Base-by-base conservation (phyloP, 176 grass and related monocot genomes). In the Phoenix dactylifera region DNA sequence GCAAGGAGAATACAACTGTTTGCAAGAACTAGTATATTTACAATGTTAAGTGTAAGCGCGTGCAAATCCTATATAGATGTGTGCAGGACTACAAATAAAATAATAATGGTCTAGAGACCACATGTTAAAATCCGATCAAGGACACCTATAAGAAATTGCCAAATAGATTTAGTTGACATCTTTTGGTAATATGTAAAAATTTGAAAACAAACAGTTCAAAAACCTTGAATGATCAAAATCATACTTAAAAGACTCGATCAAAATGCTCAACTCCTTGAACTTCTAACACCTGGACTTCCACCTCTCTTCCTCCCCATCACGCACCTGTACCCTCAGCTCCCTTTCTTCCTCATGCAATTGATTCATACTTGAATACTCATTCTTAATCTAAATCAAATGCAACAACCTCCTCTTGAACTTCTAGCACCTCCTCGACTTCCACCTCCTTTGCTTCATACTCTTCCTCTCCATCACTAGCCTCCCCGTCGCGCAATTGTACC, bases 381-480 rank as follows among this genome's bases (percentile, higher is more conserved):
- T 95, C 70, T 70, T 89, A 72, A 51, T 89, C 79, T 50, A 77
- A 50, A 18, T 95, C 85, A 5, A 88, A 88, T 25, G 69, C 68
- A 18, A 95, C 71, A 20, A 84, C 54, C 54, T 87, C 91, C 59
- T 95, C 74, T 0, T 10, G n/a, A 14, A 96, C 74, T 26, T 85
- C 68, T 5, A 96, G 52, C 5, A 82, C 55, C 58, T 96, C 91
- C 75, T 96, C 86, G 0, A 78, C 80, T 65, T 95, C 91, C 17
- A 95, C 83, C 59, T 95, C 80, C 77, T 95, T 95, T 50, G 83
- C 75, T 55, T 95, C 91, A 0, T 84, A 84, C 67, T 87, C 86
- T 64, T 85, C 86, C 55, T 95, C 91, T 50, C 82, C 72, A 1
- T 95, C 91, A 1, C 91, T 95, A 22, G 72, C 80, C 54, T 79